Percentiles rank a stretch among this genome's conserved stretches.
These are phyloP conservation scores for Coemansia sp. DNA, from an alignment of 192 early-diverging fungal species.

Conservation along the genomic window DNA sequence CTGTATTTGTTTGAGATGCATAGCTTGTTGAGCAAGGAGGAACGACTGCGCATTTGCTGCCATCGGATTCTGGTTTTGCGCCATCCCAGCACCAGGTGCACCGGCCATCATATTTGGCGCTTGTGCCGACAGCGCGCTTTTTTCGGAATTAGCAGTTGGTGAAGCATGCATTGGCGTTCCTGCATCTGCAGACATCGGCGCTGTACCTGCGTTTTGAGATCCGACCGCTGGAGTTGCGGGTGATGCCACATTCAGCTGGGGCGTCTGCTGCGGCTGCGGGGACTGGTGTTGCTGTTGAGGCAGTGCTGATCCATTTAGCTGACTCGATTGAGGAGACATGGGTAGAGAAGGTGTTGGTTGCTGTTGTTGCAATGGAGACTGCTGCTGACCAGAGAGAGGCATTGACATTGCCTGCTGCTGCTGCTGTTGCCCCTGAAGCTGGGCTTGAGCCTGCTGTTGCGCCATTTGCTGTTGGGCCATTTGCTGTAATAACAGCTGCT, in stretches of 20 bases:
- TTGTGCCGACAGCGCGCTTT: slow-evolving; percentile 21
- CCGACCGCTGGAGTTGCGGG: background rate
- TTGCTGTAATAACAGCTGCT: slow-evolving; percentile 38
- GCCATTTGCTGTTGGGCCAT: slow-evolving; percentile 28
- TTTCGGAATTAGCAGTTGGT: slow-evolving; percentile 9
- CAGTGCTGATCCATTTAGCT: background rate
- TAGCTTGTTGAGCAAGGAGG: slow-evolving; percentile 24
- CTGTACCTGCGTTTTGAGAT: slow-evolving; percentile 6
- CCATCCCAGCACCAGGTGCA: background rate
- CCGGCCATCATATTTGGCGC: background rate
- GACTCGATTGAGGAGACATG: slow-evolving; percentile 20
- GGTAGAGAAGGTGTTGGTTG: slow-evolving; percentile 8
- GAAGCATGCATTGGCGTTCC: slow-evolving; percentile 12
- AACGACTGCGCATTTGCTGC: slow-evolving; percentile 30
- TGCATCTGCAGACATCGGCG: slow-evolving; percentile 12
- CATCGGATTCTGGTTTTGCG: slow-evolving; percentile 8
- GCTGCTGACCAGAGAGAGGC: slow-evolving; percentile 1
- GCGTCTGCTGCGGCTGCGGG: slow-evolving; percentile 23
- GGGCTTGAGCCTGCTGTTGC: slow-evolving; percentile 15
- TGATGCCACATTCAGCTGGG: slow-evolving; percentile 10
- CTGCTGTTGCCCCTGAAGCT: slow-evolving; percentile 9
- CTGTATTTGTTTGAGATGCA: slow-evolving; percentile 37
- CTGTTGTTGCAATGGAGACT: slow-evolving; percentile 4
- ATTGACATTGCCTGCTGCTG: background rate
- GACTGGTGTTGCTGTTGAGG: slow-evolving; percentile 21